Conservation (phyloP, 768 basidiomycete species). For the Rhizopogon rudus region DNA sequence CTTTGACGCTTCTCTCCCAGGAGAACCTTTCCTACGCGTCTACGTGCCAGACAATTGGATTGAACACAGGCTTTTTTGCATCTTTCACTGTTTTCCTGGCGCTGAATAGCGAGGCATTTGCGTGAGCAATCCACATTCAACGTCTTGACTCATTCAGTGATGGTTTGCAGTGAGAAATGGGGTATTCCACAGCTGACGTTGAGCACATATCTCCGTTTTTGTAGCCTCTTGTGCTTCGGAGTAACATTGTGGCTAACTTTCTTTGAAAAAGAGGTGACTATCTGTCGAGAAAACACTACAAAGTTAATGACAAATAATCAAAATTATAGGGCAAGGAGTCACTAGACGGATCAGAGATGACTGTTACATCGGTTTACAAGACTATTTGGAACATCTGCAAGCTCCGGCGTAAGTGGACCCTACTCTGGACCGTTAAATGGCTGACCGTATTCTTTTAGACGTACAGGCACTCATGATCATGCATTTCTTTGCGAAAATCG, state of each 20-base stretch:
- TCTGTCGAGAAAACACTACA: neutral
- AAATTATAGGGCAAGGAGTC: slow-evolving; percentile 64
- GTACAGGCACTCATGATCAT: slow-evolving; percentile 83
- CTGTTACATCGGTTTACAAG: slow-evolving; percentile 83
- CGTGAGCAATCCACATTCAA: slow-evolving; percentile 38
- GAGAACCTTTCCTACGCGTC: slow-evolving; percentile 96
- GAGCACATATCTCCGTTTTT: slow-evolving; percentile 80
- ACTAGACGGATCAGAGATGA: slow-evolving; percentile 78
- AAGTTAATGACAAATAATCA: slow-evolving; percentile 1
- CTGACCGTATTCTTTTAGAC: slow-evolving; percentile 43
- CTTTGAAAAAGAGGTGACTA: slow-evolving; percentile 82
- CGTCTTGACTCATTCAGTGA: slow-evolving; percentile 5
- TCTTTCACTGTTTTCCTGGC: slow-evolving; percentile 98
- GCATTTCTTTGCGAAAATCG: slow-evolving; percentile 90
- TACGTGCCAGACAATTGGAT: slow-evolving; percentile 95
- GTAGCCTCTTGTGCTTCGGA: slow-evolving; percentile 71
- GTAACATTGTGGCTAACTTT: slow-evolving; percentile 88
- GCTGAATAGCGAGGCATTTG: slow-evolving; percentile 90
- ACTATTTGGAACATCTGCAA: slow-evolving; percentile 94
- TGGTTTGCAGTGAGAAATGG: slow-evolving; percentile 56
- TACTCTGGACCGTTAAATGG: neutral
- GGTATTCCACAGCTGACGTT: slow-evolving; percentile 70
- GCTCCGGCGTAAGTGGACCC: slow-evolving; percentile 62
- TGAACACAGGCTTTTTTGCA: slow-evolving; percentile 93
- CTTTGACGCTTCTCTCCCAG: slow-evolving; percentile 79